Evolutionary conservation across 306 rosid species (phyloP).

Genomic region (Alnus rubra): DNA sequence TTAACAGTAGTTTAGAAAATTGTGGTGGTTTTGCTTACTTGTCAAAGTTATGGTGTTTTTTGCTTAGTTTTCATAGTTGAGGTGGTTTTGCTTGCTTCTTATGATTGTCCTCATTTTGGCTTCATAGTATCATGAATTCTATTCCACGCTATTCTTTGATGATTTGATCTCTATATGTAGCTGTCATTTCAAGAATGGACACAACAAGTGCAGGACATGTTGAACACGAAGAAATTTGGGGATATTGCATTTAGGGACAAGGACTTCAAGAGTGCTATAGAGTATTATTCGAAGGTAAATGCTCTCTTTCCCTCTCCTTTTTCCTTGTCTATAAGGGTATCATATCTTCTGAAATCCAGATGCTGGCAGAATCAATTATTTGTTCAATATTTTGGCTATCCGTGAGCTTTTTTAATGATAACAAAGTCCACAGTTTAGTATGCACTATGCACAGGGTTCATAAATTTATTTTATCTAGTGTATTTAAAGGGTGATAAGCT

Average conservation of each 20-base stretch:
- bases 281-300: conserved; percentile 86
- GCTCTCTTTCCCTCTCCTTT: conserved; percentile 7
- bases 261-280: conserved; percentile 90
- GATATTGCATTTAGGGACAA: conserved; percentile 95
- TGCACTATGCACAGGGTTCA: not conserved
- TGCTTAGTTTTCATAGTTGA: not conserved
- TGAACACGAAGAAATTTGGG: conserved; percentile 89
- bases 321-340: not conserved
- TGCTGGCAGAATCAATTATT: not conserved
- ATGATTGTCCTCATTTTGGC: conserved; percentile 9
- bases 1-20: not conserved
- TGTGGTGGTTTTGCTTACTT: conserved; percentile 5
- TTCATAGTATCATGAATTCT: not conserved
- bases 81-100: conserved; percentile 6
- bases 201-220: conserved; percentile 93
- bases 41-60: not conserved
- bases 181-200: conserved; percentile 99
- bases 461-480: not conserved
- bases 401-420: not conserved
- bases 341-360: not conserved
- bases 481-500: not conserved
- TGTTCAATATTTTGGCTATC: conserved; percentile 1
- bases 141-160: not conserved
- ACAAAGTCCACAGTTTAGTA: not conserved
- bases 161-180: conserved; percentile 40